phyloP scores from a whole-genome alignment of 148 eudicot species.

The Agrostemma githago region DNA sequence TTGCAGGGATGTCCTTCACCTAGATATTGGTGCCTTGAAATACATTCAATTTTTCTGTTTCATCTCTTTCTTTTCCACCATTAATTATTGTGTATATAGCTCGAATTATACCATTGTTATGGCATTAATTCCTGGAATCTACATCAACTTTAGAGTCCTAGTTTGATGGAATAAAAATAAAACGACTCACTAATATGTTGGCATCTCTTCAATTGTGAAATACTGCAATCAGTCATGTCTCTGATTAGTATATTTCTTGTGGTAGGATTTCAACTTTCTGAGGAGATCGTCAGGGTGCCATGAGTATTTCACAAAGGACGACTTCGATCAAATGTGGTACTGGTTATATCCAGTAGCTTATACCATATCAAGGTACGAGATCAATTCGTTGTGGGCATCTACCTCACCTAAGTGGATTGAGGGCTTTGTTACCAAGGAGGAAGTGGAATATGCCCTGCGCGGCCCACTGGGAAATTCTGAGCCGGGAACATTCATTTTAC shows the following conservation, averaged over 20 bases:
- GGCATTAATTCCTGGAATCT: too few relatives aligned
- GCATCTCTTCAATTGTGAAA: not conserved
- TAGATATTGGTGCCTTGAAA: not conserved
- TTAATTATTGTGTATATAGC: too few relatives aligned
- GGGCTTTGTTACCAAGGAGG: slow-evolving; percentile 89
- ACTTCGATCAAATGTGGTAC: slow-evolving; percentile 83
- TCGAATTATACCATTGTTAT: too few relatives aligned
- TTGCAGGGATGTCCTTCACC: not conserved
- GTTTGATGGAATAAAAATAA: not conserved
- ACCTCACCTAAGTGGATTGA: slow-evolving; percentile 71
- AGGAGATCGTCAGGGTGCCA: slow-evolving; percentile 62
- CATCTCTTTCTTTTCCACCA: too few relatives aligned
- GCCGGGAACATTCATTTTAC: slow-evolving; percentile 85
- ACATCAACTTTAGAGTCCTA: not conserved
- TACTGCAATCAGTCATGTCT: not conserved
- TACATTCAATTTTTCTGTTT: too few relatives aligned
- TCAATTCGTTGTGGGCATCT: slow-evolving; percentile 65
- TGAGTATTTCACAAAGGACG: slow-evolving; percentile 53
- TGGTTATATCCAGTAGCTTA: slow-evolving; percentile 92
- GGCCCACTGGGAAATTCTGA: slow-evolving; percentile 49
- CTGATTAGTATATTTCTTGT: not conserved
- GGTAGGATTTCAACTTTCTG: slow-evolving; percentile 75
- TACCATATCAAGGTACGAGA: slow-evolving; percentile 51
- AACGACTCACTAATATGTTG: not conserved
- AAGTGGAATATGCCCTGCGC: slow-evolving; percentile 69